These are phyloP conservation scores for Zygoascus sp. DNA, from an alignment of 1,139 yeast species.

Conservation along the genomic window DNA sequence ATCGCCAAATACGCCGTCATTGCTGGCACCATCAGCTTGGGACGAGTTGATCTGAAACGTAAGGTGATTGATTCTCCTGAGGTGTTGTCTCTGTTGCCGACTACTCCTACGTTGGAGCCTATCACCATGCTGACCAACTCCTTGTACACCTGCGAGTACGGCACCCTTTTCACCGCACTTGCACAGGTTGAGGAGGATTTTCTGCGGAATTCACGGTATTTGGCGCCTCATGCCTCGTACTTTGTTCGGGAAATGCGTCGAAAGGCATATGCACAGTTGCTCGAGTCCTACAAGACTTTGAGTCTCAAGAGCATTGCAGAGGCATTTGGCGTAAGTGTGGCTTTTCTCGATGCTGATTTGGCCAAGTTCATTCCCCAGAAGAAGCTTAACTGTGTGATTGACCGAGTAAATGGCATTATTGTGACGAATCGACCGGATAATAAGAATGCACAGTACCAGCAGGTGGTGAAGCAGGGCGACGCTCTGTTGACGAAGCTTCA, in stretches of 20 bases:
- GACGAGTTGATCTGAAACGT: constrained; percentile 76
- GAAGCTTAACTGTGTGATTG: constrained; percentile 91
- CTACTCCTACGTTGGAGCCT: constrained; percentile 71
- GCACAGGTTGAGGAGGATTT: constrained; percentile 75
- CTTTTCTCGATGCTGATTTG: constrained; percentile 70
- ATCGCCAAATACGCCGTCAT: constrained; percentile 85
- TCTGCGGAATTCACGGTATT: constrained; percentile 67
- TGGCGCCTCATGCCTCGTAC: constrained; percentile 73
- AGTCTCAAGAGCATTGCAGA: constrained; percentile 90
- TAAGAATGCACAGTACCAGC: constrained; percentile 90
- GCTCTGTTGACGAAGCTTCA: constrained; percentile 87
- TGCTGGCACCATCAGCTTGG: constrained; percentile 77
- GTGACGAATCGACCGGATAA: constrained; percentile 96
- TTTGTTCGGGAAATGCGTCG: constrained; percentile 91
- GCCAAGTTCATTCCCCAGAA: constrained; percentile 90
- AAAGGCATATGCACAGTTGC: constrained; percentile 88
- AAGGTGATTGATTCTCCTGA: constrained; percentile 94
- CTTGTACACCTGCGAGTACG: constrained; percentile 84
- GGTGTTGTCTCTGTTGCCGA: constrained; percentile 72
- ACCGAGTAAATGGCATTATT: constrained; percentile 90
- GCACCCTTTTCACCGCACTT: constrained; percentile 70
- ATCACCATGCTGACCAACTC: constrained; percentile 80
- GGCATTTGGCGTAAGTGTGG: constrained; percentile 82
- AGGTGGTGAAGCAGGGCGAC: constrained; percentile 88
- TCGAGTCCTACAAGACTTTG: constrained; percentile 90